Conservation (phyloP, 352 stramenopile genomes). For the Phytophthora kernoviae region DNA sequence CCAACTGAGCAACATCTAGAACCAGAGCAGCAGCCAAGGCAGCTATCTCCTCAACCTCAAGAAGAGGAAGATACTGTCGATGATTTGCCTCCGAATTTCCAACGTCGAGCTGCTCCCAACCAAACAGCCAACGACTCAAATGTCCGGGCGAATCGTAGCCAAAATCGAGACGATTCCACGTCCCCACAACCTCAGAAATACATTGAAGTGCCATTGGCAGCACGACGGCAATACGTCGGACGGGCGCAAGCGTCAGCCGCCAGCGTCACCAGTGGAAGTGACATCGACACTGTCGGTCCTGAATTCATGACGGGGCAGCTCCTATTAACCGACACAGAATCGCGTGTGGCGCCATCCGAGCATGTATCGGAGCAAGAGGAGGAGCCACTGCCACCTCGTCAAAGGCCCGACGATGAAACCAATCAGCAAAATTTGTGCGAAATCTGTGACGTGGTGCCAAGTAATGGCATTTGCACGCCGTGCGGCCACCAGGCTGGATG, state of each 20-base stretch:
- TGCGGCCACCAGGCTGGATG: constrained; percentile 71
- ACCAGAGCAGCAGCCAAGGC: constrained; percentile 4
- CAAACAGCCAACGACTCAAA: constrained; percentile 7
- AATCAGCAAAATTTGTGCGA: constrained; percentile 41
- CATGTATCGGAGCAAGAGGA: constrained; percentile 3
- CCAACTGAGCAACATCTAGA: neutral
- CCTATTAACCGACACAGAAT: constrained; percentile 14
- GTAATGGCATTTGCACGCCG: constrained; percentile 66
- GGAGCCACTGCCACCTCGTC: neutral
- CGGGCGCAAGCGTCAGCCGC: constrained; percentile 26
- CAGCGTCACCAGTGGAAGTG: constrained; percentile 28
- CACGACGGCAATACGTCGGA: constrained; percentile 16
- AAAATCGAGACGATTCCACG: constrained; percentile 24
- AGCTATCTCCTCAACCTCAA: neutral
- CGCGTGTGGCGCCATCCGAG: constrained; percentile 4
- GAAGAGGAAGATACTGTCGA: constrained; percentile 11
- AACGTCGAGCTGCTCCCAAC: constrained; percentile 5
- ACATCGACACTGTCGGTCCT: constrained; percentile 17
- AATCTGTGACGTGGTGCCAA: constrained; percentile 59
- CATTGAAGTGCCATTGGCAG: constrained; percentile 23
- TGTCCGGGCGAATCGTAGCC: constrained; percentile 6
- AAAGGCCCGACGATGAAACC: constrained; percentile 2
- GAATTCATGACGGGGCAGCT: constrained; percentile 25
- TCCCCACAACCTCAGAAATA: constrained; percentile 18
- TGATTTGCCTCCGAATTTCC: constrained; percentile 17